Evolutionary conservation across 805 yeast genomes (phyloP).

Genomic region (Metschnikowia rubicola): DNA sequence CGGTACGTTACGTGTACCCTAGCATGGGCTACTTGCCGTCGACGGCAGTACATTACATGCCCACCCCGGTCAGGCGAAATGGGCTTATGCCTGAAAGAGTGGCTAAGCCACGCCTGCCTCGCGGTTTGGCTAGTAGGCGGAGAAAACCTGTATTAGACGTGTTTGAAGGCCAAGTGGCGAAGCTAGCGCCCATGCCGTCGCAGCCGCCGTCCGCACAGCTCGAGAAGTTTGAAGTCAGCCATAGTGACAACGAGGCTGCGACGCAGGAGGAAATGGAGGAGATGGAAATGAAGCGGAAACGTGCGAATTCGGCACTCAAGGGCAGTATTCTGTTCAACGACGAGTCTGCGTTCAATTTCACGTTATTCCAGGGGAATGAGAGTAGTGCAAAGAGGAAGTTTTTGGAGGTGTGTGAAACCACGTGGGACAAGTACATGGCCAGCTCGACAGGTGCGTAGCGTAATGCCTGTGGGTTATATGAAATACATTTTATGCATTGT

Average conservation of each 20-base stretch:
- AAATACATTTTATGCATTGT: no score
- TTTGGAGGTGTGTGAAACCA: slow-evolving; percentile 40
- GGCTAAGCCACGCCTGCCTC: slow-evolving; percentile 9
- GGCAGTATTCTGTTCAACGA: slow-evolving; percentile 18
- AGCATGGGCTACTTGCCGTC: slow-evolving; percentile 9
- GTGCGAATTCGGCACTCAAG: slow-evolving; percentile 5
- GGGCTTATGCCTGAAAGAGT: slow-evolving; percentile 6
- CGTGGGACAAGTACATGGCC: slow-evolving; percentile 37
- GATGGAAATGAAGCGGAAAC: slow-evolving; percentile 12
- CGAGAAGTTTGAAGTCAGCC: slow-evolving; percentile 12
- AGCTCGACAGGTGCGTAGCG: slow-evolving; percentile 3
- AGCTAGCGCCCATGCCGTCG: slow-evolving; percentile 47
- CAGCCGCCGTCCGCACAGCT: slow-evolving; percentile 51
- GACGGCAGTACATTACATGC: slow-evolving; percentile 10
- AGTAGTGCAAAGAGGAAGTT: slow-evolving; percentile 32
- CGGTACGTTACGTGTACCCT: slow-evolving; percentile 14
- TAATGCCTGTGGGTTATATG: no score
- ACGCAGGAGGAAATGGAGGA: slow-evolving; percentile 15
- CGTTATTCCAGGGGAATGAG: slow-evolving; percentile 15
- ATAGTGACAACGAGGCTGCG: slow-evolving; percentile 12
- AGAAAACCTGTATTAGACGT: slow-evolving; percentile 35
- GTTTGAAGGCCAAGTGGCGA: slow-evolving; percentile 43
- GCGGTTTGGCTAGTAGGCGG: slow-evolving; percentile 4
- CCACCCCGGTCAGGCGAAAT: slow-evolving; percentile 8
- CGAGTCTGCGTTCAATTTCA: slow-evolving; percentile 17